Base-by-base conservation (phyloP, 768 basidiomycete genomes). In the Psilocybe azurescens region DNA sequence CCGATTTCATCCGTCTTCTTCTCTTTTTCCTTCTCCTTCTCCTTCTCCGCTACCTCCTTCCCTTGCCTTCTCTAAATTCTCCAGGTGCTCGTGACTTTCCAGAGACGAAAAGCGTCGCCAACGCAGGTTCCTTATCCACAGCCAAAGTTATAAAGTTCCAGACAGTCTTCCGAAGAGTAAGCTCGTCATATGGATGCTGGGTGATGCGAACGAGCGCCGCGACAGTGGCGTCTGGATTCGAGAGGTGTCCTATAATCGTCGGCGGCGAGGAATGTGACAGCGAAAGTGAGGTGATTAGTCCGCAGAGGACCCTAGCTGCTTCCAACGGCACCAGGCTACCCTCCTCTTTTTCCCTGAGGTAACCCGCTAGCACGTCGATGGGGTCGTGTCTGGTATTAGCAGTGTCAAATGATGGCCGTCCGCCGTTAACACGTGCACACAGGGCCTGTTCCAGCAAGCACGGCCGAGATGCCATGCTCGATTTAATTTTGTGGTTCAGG, bases 101-200 rank as follows among this genome's bases (percentile, higher is more conserved):
- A 0, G 87, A 83, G 33, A 95, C 88, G 61, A 95, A 88, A 29
- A 97, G 78, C 57, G 87, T 82, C 2, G 91, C 88, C 4, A 97
- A 79, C 0, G 95, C 94, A 0, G 96, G 94, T 70, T 95, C 94
- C 63, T 89, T 90, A 67, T 93, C 89, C 13, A 96, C 86, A 1
- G 92, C 89, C 16, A 93, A 80, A 0, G 91, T 77, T 41, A 97
- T 88, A 65, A 97, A 90, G 63, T 83, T 85, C 95, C 96, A 98
- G 5, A 93, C 86, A 0, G 90, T 84, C 53, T 84, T 89, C 18
- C 91, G 87, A 33, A 93, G 81, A 7, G 81, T 70, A 18, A 88
- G 78, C 47, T 94, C 93, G 32, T 94, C 90, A 65, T 91, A 93
- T 0, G 93, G 91, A 69, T 94, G 89, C 58, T 88, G 85, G 5